Evolutionary conservation across 495 filamentous ascomycete genomes (phyloP).

Genomic region (Aspergillus sclerotioniger): DNA sequence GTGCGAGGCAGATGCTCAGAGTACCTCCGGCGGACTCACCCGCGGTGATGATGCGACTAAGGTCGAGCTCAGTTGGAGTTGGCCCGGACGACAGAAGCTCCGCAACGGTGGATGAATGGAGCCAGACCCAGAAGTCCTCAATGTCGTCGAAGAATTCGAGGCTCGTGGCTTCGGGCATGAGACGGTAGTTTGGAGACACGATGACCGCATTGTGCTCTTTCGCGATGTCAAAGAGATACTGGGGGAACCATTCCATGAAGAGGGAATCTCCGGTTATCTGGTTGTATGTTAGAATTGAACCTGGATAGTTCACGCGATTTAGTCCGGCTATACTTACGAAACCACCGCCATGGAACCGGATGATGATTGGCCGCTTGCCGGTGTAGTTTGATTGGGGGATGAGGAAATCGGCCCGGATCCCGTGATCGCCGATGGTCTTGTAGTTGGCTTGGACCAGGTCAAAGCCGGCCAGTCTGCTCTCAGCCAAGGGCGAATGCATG

Average conservation of each 20-base stretch:
- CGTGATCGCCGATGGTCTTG: constrained; percentile 31
- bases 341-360: constrained; percentile 36
- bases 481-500: neutral
- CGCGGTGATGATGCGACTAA: constrained; percentile 24
- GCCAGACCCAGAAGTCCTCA: constrained; percentile 51
- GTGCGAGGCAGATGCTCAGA: constrained; percentile 27
- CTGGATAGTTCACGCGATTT: neutral
- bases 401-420: constrained; percentile 34
- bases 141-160: constrained; percentile 49
- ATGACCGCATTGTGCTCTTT: constrained; percentile 37
- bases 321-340: constrained; percentile 22
- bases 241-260: constrained; percentile 28
- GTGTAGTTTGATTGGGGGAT: constrained; percentile 21
- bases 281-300: constrained; percentile 1
- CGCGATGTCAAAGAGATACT: constrained; percentile 34
- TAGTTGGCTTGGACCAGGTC: constrained; percentile 27
- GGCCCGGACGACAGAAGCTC: constrained; percentile 18
- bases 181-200: constrained; percentile 49
- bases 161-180: constrained; percentile 49
- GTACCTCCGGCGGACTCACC: constrained; percentile 39
- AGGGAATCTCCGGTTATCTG: constrained; percentile 33
- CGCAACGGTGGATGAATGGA: constrained; percentile 23
- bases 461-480: neutral
- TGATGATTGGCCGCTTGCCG: constrained; percentile 29
- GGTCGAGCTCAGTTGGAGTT: constrained; percentile 25